Conservation (phyloP, 2,329 filamentous ascomycete species). For the Lasiodiplodia hormozganensis region DNA sequence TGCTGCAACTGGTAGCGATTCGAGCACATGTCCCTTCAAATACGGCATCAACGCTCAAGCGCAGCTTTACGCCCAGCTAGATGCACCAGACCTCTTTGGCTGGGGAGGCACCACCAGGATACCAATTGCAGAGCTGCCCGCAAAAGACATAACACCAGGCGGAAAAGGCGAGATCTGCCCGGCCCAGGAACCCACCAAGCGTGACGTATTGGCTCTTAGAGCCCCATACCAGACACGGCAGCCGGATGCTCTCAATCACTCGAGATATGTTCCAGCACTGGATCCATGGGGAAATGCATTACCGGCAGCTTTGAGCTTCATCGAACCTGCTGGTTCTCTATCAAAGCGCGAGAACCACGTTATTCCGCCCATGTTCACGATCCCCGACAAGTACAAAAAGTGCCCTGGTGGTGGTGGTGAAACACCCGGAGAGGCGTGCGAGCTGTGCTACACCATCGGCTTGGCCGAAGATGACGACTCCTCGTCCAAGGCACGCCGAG, state of each 20-base stretch:
- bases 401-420: background rate
- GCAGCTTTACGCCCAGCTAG: background rate
- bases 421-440: background rate
- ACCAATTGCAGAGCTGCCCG: background rate
- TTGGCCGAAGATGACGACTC: background rate
- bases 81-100: background rate
- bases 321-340: background rate
- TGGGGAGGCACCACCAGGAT: background rate
- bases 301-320: background rate
- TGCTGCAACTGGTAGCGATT: background rate
- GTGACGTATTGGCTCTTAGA: background rate
- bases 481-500: background rate
- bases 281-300: constrained; percentile 2
- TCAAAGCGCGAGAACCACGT: background rate
- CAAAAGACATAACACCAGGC: background rate
- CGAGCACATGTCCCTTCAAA: constrained; percentile 1
- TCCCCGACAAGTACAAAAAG: background rate
- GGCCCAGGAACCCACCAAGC: background rate
- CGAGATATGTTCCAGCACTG: background rate
- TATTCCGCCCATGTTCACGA: background rate
- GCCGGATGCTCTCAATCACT: background rate
- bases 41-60: constrained; percentile 1
- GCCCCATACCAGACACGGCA: background rate
- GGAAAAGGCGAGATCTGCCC: background rate
- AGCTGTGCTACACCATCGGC: background rate